Evolutionary conservation across 2,329 filamentous ascomycete species (phyloP), one percentile per base, ranked within the genome.

Genomic region (Hysterium pulicare): DNA sequence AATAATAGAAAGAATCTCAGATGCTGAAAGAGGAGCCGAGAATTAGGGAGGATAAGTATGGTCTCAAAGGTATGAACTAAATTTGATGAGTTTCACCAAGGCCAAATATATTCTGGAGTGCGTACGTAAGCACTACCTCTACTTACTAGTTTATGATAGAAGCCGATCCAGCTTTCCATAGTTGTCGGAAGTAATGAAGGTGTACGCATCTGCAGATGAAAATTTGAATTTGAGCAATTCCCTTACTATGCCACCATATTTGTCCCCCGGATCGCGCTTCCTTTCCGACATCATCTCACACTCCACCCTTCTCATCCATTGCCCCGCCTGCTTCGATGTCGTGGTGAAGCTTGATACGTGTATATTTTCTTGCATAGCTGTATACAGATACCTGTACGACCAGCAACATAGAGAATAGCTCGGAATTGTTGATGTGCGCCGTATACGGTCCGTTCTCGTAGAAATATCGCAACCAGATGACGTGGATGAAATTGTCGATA

Each of bases 381-480:
- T 41, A 47, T 3, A 41, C 20, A 15, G 15, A 15, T 8, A 44
- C 11, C 21, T 40, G 19, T 5, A 44, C 21, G 31, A 36, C 10
- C 28, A 47, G 30, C 11, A 39, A 11, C 9, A 42, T 5, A 9
- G 45, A 44, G n/a, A 47, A 28, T 2, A 47, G 17, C 32, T 47
- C 45, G 2, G 37, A 44, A 38, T 44, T 44, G 30, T 47, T 44
- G 21, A 44, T 22, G 30, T 41, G 33, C 8, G 41, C 9, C 17
- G 41, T 47, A 33, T 47, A 47, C 13, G 41, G 37, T 3, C 33
- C 34, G 23, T 41, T 31, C 4, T 21, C 20, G 28, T 22, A 23
- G 33, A 40, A 41, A 36, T 38, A 47, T 16, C 45, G 45, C 20
- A 47, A 20, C 45, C 45, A 47, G 33, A 41, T n/a, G 21, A 47